Percentiles rank a stretch among this genome's conserved stretches.
These are phyloP conservation scores for Phylloporus rhodoxanthus DNA, from an alignment of 768 basidiomycete species.

Conservation along the genomic window DNA sequence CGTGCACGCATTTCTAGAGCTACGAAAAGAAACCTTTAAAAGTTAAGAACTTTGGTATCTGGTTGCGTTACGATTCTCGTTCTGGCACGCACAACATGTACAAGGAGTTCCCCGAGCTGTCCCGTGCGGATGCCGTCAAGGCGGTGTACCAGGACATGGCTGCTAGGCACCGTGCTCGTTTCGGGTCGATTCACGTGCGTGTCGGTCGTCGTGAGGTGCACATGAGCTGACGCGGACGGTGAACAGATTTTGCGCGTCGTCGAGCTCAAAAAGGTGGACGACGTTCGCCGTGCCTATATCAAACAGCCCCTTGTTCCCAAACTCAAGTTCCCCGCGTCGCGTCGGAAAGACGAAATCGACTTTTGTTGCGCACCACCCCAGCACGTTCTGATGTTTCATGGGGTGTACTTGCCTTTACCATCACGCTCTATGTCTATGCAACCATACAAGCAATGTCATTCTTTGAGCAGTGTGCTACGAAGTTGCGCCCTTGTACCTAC, in stretches of 20 bases:
- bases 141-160: slow-evolving; percentile 99
- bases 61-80: slow-evolving; percentile 99
- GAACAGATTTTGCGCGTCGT: slow-evolving; percentile 91
- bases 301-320: slow-evolving; percentile 86
- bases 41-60: slow-evolving; percentile 99
- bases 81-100: slow-evolving; percentile 99
- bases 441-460: slow-evolving; percentile 12
- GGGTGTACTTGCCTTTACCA: slow-evolving; percentile 6
- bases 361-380: slow-evolving; percentile 73
- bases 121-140: slow-evolving; percentile 92
- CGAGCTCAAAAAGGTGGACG: slow-evolving; percentile 87
- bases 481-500: too few relatives aligned
- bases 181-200: slow-evolving; percentile 94
- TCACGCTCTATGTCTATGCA: not conserved
- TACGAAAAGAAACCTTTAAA: slow-evolving; percentile 96
- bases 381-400: slow-evolving; percentile 50
- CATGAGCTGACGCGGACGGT: not conserved
- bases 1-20: slow-evolving; percentile 54
- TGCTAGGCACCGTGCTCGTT: slow-evolving; percentile 96
- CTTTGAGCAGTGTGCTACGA: too few relatives aligned
- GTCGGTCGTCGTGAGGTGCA: not conserved
- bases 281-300: slow-evolving; percentile 95
- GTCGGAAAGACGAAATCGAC: slow-evolving; percentile 71
- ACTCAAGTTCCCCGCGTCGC: slow-evolving; percentile 97
- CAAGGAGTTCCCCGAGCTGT: slow-evolving; percentile 97